Evolutionary conservation across 2,329 filamentous ascomycete genomes (phyloP).

Genomic region (Beauveria rudraprayagi): DNA sequence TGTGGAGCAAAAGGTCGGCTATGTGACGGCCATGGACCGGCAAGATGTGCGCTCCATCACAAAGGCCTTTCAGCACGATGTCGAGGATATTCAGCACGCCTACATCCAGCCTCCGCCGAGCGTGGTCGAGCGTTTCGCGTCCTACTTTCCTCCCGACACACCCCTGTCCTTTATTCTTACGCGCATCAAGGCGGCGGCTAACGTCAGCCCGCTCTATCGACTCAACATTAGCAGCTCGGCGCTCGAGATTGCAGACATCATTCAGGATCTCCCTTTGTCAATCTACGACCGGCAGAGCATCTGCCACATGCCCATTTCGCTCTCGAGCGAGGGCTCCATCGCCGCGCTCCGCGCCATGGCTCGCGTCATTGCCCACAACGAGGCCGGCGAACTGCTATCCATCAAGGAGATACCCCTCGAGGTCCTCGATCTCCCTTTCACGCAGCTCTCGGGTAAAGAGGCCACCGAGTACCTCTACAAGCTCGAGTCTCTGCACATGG

Average conservation of each 20-base stretch:
- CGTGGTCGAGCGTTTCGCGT: constrained; percentile 67
- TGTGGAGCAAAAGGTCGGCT: constrained; percentile 45
- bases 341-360: constrained; percentile 57
- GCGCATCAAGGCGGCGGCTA: constrained; percentile 62
- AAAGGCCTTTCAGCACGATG: constrained; percentile 53
- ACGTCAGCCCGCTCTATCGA: constrained; percentile 58
- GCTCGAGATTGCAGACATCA: constrained; percentile 61
- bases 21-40: constrained; percentile 70
- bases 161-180: constrained; percentile 78
- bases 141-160: constrained; percentile 72
- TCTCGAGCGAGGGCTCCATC: constrained; percentile 40
- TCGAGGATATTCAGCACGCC: constrained; percentile 59
- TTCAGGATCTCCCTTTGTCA: constrained; percentile 63
- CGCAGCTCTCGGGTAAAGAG: constrained; percentile 24
- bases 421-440: constrained; percentile 56
- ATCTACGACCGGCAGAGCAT: constrained; percentile 70
- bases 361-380: constrained; percentile 58
- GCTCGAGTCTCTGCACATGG: constrained; percentile 73
- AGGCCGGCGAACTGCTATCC: constrained; percentile 60
- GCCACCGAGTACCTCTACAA: constrained; percentile 51
- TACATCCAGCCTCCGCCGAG: constrained; percentile 65
- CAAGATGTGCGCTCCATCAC: constrained; percentile 58
- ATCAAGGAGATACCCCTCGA: constrained; percentile 65
- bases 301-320: constrained; percentile 58
- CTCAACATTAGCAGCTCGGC: constrained; percentile 52